Evolutionary conservation across 345 rosid species (phyloP).

Genomic region (Erysimum cheiranthoides): DNA sequence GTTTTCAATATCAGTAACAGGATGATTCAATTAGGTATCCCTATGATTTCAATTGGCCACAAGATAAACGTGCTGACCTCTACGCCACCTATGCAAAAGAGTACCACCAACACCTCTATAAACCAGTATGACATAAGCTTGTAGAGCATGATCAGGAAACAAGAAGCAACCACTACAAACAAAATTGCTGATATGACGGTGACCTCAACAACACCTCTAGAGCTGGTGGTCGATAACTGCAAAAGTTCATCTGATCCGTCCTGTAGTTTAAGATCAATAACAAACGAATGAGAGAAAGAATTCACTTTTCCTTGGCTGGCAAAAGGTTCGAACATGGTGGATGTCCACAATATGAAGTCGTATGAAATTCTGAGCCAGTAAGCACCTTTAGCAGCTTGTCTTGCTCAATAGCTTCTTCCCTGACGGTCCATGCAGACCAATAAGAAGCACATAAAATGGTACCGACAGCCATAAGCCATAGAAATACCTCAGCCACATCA

Average conservation of each 20-base stretch:
- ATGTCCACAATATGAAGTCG: slow-evolving; percentile 12
- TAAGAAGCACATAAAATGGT: slow-evolving; percentile 89
- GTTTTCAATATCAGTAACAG: slow-evolving; percentile 42
- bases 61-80: slow-evolving; percentile 63
- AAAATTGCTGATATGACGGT: slow-evolving; percentile 73
- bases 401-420: slow-evolving; percentile 87
- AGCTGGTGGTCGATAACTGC: slow-evolving; percentile 54
- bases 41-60: slow-evolving; percentile 24
- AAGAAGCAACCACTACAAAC: slow-evolving; percentile 93
- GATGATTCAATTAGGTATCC: slow-evolving; percentile 9
- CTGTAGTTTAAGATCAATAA: slow-evolving; percentile 50
- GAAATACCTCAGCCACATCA: slow-evolving; percentile 96
- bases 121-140: slow-evolving; percentile 96
- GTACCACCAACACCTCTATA: slow-evolving; percentile 85
- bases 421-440: slow-evolving; percentile 95
- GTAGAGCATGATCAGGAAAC: slow-evolving; percentile 97
- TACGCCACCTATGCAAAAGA: slow-evolving; percentile 94
- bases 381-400: slow-evolving; percentile 90
- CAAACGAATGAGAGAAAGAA: slow-evolving; percentile 17
- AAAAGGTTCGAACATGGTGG: slow-evolving; percentile 21
- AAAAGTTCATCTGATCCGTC: slow-evolving; percentile 72
- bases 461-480: slow-evolving; percentile 99
- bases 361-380: slow-evolving; percentile 16
- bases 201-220: slow-evolving; percentile 76
- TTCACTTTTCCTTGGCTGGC: slow-evolving; percentile 20